Percentiles rank a stretch among this genome's conserved stretches.
Conservation (phyloP, 192 early-diverging fungal species). For the Gonapodya prolifera region DNA sequence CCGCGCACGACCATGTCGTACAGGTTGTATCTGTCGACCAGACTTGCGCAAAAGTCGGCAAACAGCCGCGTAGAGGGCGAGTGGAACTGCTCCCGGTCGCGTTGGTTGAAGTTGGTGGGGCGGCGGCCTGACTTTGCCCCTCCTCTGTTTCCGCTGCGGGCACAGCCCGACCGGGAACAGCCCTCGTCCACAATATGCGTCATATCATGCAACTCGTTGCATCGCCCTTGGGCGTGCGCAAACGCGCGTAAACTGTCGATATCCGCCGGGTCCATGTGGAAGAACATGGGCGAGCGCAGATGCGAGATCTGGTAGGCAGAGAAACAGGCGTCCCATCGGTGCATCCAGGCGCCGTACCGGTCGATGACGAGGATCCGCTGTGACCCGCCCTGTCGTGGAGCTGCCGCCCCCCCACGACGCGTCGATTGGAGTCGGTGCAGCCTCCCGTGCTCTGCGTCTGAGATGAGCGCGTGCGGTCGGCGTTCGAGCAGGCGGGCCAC, state of each 20-base stretch:
- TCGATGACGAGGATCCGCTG: background rate
- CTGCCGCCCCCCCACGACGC: background rate
- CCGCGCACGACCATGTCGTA: slow-evolving; percentile 8
- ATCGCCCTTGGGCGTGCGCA: background rate
- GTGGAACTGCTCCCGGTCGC: background rate
- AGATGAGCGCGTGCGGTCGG: slow-evolving; percentile 2
- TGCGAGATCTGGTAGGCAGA: slow-evolving; percentile 5
- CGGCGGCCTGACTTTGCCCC: background rate
- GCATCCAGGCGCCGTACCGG: slow-evolving; percentile 4
- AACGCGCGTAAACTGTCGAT: background rate
- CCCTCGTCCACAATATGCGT: slow-evolving; percentile 1
- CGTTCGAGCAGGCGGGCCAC: slow-evolving; percentile 14
- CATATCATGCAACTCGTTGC: background rate
- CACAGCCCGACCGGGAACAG: background rate
- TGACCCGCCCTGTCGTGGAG: background rate
- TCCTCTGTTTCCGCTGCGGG: background rate
- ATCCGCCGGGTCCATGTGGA: slow-evolving; percentile 10
- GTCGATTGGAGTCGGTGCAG: background rate
- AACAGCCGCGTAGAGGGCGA: background rate
- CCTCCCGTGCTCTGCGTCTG: slow-evolving; percentile 7
- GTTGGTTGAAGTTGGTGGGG: background rate
- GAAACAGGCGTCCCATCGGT: slow-evolving; percentile 3
- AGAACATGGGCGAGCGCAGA: slow-evolving; percentile 10
- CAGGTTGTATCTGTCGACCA: slow-evolving; percentile 6
- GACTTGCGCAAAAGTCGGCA: slow-evolving; percentile 1